These are phyloP conservation scores for Beta lomatogona DNA, from an alignment of 179 eudicot genomes.

Conservation along the genomic window DNA sequence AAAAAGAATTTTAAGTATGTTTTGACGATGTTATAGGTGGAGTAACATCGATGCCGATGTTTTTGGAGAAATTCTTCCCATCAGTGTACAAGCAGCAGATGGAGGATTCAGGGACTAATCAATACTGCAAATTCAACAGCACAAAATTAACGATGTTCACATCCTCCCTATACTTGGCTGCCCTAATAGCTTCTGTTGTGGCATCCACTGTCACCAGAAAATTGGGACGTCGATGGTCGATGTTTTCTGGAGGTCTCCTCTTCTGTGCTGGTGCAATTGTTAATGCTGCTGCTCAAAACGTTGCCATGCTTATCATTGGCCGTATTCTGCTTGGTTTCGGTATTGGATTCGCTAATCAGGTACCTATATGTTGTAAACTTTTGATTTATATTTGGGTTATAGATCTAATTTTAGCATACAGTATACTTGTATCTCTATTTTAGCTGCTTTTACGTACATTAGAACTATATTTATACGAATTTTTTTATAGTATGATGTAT, in stretches of 20 bases:
- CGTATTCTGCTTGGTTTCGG: constrained; percentile 34
- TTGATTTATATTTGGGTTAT: neutral
- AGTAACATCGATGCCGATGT: constrained; percentile 33
- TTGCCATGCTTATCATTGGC: constrained; percentile 32
- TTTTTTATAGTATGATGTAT: too few species aligned
- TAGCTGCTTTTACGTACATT: too few species aligned
- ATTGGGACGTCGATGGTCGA: constrained; percentile 3
- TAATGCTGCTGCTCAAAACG: constrained; percentile 26
- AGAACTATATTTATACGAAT: too few species aligned
- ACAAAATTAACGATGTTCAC: constrained; percentile 28
- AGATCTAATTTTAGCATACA: too few species aligned
- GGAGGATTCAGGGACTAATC: constrained; percentile 16
- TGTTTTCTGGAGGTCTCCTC: constrained; percentile 23
- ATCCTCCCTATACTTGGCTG: constrained; percentile 34
- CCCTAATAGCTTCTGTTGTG: constrained; percentile 29
- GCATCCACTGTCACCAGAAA: constrained; percentile 31
- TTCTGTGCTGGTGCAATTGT: constrained; percentile 31
- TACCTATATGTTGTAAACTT: neutral
- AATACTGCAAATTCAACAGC: constrained; percentile 36
- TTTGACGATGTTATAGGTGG: constrained; percentile 24
- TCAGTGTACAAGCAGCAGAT: constrained; percentile 23
- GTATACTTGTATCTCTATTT: too few species aligned
- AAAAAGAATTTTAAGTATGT: neutral
- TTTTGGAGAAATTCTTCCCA: constrained; percentile 31
- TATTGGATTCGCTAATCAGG: constrained; percentile 37